These are phyloP conservation scores for Leonotis leonurus DNA, from an alignment of 257 asterid genomes.

Conservation along the genomic window DNA sequence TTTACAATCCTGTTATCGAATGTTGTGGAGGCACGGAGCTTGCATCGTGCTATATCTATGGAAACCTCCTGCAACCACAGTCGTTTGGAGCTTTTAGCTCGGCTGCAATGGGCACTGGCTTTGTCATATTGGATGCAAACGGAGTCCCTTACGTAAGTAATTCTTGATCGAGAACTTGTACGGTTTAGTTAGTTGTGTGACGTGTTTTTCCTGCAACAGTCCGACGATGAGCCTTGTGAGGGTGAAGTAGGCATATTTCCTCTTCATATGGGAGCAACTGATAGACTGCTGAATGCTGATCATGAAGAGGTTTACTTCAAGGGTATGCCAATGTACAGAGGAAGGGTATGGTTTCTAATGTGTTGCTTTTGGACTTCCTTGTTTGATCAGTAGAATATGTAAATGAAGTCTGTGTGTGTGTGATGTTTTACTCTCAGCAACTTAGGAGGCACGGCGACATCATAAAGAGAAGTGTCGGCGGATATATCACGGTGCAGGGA, in stretches of 20 bases:
- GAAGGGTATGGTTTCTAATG: constrained; percentile 44
- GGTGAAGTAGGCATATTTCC: constrained; percentile 91
- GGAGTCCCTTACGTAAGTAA: constrained; percentile 65
- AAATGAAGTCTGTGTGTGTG: background rate
- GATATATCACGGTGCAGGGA: constrained; percentile 67
- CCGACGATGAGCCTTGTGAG: constrained; percentile 64
- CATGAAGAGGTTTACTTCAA: constrained; percentile 79
- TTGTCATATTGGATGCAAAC: constrained; percentile 66
- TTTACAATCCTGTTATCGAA: constrained; percentile 70
- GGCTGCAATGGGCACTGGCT: constrained; percentile 65
- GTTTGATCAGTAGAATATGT: background rate
- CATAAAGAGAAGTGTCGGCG: constrained; percentile 64
- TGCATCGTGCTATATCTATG: constrained; percentile 62
- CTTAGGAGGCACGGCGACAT: constrained; percentile 93
- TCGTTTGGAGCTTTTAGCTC: constrained; percentile 86
- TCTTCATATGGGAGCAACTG: constrained; percentile 68
- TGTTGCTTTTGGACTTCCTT: background rate
- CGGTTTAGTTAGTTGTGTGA: background rate
- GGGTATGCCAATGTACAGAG: constrained; percentile 82
- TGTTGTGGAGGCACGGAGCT: constrained; percentile 98
- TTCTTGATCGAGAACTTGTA: no score
- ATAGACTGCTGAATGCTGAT: constrained; percentile 77
- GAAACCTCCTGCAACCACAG: constrained; percentile 86
- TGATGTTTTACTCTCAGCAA: constrained; percentile 46
- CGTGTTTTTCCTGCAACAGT: constrained; percentile 31